A percentile compares a stretch with the other conserved stretches of the same genome.
These are phyloP conservation scores for Fusarium sambucinum DNA, from an alignment of 2,329 filamentous ascomycete species.

Conservation along the genomic window DNA sequence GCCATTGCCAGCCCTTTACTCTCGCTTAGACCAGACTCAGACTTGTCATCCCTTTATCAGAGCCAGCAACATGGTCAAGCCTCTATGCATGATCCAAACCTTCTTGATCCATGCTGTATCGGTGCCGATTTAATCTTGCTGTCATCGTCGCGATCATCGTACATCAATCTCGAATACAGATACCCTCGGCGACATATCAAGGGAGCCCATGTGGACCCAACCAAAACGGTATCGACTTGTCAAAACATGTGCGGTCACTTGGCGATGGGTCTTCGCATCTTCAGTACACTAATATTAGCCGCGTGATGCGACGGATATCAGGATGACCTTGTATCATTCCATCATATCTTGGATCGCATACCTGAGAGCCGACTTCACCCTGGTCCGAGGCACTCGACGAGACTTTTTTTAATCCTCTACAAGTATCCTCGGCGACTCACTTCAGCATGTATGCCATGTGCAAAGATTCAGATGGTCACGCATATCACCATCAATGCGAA, in stretches of 20 bases:
- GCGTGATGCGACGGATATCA: conserved; percentile 25
- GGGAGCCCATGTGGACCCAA: background rate
- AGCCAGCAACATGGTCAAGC: conserved; percentile 7
- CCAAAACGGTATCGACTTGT: conserved; percentile 9
- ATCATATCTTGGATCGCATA: background rate
- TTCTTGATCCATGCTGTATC: background rate
- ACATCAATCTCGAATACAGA: conserved; percentile 10
- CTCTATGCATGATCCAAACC: conserved; percentile 7
- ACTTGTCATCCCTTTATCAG: background rate
- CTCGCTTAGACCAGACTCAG: conserved; percentile 12
- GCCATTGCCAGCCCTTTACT: conserved; percentile 1
- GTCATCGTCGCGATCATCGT: background rate
- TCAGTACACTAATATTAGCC: conserved; percentile 12
- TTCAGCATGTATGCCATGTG: background rate
- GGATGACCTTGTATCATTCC: conserved; percentile 3
- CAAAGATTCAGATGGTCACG: background rate
- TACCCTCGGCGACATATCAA: background rate
- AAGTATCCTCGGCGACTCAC: background rate
- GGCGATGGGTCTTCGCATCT: conserved; percentile 6
- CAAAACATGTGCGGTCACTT: conserved; percentile 19
- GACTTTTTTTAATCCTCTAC: too few relatives aligned
- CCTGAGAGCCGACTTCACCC: background rate
- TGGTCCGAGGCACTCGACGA: background rate
- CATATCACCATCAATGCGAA: background rate
- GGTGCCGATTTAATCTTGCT: background rate